Conservation (phyloP, 106 monocot genomes). For the Gastrodia elata region DNA sequence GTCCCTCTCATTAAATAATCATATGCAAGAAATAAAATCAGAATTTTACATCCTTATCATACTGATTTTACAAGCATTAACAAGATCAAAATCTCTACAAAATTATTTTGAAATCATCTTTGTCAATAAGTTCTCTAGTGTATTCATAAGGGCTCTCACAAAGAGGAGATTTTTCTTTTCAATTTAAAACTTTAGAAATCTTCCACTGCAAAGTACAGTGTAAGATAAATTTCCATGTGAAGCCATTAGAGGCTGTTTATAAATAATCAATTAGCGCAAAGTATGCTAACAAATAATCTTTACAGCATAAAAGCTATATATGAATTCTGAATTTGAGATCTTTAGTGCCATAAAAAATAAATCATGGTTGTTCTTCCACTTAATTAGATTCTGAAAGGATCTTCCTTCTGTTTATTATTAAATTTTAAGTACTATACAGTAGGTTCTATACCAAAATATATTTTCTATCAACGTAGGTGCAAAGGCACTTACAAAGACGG, state of each 20-base stretch:
- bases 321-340: background rate
- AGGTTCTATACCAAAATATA: background rate
- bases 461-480: slow-evolving; percentile 38
- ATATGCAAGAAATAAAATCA: no score
- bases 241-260: background rate
- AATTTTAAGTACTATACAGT: background rate
- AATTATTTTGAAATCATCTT: background rate
- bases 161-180: background rate
- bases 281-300: background rate
- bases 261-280: background rate
- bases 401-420: background rate
- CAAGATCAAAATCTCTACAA: background rate
- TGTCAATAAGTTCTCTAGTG: no score
- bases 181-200: background rate
- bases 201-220: background rate
- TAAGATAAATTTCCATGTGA: background rate
- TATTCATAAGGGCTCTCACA: background rate
- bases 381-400: no score
- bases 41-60: no score
- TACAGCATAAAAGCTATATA: background rate
- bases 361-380: background rate
- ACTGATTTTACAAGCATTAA: background rate
- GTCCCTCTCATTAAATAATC: no score
- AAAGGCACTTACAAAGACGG: slow-evolving; percentile 69
- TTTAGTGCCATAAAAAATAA: slow-evolving; percentile 3